Conservation (phyloP, 169 alveolate species). For the Eimeria praecox region DNA sequence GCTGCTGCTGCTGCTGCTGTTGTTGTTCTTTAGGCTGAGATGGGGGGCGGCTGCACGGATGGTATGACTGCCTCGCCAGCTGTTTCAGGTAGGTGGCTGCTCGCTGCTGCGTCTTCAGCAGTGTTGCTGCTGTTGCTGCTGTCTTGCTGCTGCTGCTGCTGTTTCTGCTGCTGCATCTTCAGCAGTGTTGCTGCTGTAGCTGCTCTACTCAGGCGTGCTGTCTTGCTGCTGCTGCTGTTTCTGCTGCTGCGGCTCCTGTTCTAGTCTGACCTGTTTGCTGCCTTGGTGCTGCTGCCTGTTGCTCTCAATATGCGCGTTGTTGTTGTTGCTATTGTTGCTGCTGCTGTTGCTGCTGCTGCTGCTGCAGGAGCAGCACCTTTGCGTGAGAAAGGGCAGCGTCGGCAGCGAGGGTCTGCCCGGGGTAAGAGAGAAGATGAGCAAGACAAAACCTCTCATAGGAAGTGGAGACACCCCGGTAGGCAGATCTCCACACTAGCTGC, state of each 20-base stretch:
- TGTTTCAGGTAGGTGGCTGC: neutral
- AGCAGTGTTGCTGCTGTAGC: neutral
- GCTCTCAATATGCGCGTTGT: too few species aligned
- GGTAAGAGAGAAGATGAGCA: conserved; percentile 33
- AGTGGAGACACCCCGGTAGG: conserved; percentile 26
- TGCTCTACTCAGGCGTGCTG: neutral
- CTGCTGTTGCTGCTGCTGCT: conserved; percentile 33
- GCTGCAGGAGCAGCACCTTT: conserved; percentile 29
- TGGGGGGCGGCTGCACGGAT: neutral
- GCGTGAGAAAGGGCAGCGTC: conserved; percentile 25
- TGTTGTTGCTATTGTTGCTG: neutral
- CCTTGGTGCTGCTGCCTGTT: neutral
- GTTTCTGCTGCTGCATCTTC: neutral
- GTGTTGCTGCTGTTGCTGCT: conserved; percentile 10
- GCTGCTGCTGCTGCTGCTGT: conserved; percentile 20
- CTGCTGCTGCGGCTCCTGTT: neutral
- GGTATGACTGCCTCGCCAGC: conserved; percentile 22
- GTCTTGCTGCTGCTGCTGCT: conserved; percentile 10
- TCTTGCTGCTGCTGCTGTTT: neutral
- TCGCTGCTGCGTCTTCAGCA: neutral
- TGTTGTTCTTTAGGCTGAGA: conserved; percentile 5
- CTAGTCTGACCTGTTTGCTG: neutral
- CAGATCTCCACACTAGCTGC: neutral
- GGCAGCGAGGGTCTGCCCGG: conserved; percentile 51
- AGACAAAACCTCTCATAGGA: neutral